Conservation (phyloP, 1,284 basidiomycete genomes). For the Leccinum ponderosum region DNA sequence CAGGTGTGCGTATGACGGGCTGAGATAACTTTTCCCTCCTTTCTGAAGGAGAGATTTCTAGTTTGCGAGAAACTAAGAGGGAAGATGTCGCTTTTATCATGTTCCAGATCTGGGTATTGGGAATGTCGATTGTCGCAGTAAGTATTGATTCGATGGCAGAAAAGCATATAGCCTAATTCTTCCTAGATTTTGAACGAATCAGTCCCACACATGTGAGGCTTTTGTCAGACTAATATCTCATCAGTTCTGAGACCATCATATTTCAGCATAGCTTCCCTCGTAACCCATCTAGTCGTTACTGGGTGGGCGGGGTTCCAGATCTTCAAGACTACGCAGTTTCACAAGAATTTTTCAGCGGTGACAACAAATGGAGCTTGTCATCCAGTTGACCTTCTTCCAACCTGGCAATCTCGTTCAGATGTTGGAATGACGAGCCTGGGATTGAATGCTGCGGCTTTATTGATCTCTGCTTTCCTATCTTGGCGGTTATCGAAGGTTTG, state of each 20-base stretch:
- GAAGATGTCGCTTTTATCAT: conserved; percentile 76
- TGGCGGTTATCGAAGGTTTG: conserved; percentile 73
- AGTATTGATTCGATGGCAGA: conserved; percentile 10
- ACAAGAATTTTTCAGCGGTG: conserved; percentile 51
- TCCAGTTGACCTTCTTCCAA: conserved; percentile 51
- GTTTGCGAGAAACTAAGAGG: conserved; percentile 69
- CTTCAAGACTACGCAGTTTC: conserved; percentile 56
- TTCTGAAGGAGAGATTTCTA: conserved; percentile 28
- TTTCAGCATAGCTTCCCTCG: conserved; percentile 56
- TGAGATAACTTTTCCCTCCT: background rate
- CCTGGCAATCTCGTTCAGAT: conserved; percentile 52
- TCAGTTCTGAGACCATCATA: background rate
- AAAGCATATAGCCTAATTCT: conserved; percentile 3
- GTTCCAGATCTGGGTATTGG: conserved; percentile 80
- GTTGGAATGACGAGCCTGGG: conserved; percentile 67
- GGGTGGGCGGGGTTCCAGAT: conserved; percentile 72
- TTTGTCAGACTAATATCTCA: background rate
- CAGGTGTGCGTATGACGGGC: conserved; percentile 42
- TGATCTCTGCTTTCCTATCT: conserved; percentile 63
- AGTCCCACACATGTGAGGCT: conserved; percentile 66
- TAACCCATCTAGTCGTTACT: conserved; percentile 72
- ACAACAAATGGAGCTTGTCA: conserved; percentile 66
- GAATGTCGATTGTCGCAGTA: conserved; percentile 73
- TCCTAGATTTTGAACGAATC: conserved; percentile 68
- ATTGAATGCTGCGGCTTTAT: conserved; percentile 59